Conservation (phyloP, 345 rosid species). For the Theobroma cacao region DNA sequence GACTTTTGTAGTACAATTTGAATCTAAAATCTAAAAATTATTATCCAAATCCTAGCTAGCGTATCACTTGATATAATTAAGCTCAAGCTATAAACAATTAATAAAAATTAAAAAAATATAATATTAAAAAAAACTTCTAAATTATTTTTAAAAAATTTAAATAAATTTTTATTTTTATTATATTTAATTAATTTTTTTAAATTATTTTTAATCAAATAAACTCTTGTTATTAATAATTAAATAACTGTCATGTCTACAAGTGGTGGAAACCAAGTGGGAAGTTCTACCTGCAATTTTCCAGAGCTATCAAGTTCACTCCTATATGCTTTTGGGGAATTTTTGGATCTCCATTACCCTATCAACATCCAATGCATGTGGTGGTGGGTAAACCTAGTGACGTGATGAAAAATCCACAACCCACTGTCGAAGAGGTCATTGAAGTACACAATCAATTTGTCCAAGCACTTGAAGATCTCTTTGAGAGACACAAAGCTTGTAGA, state of each 20-base stretch:
- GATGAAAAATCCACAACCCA: slow-evolving; percentile 61
- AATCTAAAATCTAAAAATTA: no score
- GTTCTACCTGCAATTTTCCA: slow-evolving; percentile 51
- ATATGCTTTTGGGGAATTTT: slow-evolving; percentile 81
- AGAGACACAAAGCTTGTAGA: slow-evolving; percentile 63
- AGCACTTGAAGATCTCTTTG: slow-evolving; percentile 76
- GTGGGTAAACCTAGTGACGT: slow-evolving; percentile 82
- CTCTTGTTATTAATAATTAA: no score
- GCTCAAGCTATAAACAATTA: no score
- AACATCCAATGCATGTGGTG: slow-evolving; percentile 75
- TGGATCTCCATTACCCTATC: slow-evolving; percentile 83
- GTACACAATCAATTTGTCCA: slow-evolving; percentile 59
- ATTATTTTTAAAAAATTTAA: no score
- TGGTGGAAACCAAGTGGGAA: slow-evolving; percentile 97
- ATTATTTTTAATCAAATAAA: no score
- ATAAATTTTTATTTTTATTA: no score
- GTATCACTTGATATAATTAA: no score
- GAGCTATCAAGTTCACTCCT: slow-evolving; percentile 82
- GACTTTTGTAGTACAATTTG: no score
- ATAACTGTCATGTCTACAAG: slow-evolving; percentile 50
- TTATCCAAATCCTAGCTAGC: no score
- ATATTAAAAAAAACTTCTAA: no score
- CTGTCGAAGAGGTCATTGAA: slow-evolving; percentile 63
- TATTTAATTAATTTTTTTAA: no score
- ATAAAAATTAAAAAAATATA: no score